Base-by-base conservation (phyloP, 2,329 filamentous ascomycete species). In the Cadophora luteo-olivacea region DNA sequence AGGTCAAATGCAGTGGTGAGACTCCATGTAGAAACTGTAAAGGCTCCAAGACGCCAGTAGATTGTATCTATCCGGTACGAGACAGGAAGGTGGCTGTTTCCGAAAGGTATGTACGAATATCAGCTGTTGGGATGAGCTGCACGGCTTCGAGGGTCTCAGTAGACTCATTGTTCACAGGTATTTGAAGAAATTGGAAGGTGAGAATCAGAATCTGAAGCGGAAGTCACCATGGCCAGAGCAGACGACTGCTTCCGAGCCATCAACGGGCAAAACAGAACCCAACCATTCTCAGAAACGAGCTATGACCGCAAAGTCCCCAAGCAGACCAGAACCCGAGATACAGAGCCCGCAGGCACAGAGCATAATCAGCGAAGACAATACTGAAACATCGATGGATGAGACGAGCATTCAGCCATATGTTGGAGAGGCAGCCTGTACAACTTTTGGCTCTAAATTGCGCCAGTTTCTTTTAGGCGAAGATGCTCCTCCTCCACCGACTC, bases 1-100 rank as follows among this genome's bases (percentile, higher is more conserved):
- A 84, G 69, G 82, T 83, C 32, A 83, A 82, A 70, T 84, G 82
- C 66, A 83, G 82, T 0, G 82, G 82, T 0, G 78, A 80, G 3
- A 77, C 78, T 29, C 82, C 82, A 0, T 84, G 82, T 66, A 75
- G 72, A 41, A 80, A 81, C 49, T 84, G 82, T 65, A 74, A 75
- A 49, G 70, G 76, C 7, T 79, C 81, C 0, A 80, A 79, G 4
- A 78, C 77, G 65, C 76, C 78, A 0, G 76, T 77, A 51, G 77
- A 80, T 64, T 84, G 82, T 66, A 70, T 75, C 3, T 84, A 82
- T 69, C 78, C 80, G 4, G 69, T 77, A 48, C 79, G 80, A 22
- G 82, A 83, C 68, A 78, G 81, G 24, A 82, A 81, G 72, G 72
- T 84, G 54, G 79, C 80, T 72, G 76, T 79, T 32, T 74, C 70